phyloP scores from a whole-genome alignment of 139 green algal species.

The Chlamydomonas incerta region DNA sequence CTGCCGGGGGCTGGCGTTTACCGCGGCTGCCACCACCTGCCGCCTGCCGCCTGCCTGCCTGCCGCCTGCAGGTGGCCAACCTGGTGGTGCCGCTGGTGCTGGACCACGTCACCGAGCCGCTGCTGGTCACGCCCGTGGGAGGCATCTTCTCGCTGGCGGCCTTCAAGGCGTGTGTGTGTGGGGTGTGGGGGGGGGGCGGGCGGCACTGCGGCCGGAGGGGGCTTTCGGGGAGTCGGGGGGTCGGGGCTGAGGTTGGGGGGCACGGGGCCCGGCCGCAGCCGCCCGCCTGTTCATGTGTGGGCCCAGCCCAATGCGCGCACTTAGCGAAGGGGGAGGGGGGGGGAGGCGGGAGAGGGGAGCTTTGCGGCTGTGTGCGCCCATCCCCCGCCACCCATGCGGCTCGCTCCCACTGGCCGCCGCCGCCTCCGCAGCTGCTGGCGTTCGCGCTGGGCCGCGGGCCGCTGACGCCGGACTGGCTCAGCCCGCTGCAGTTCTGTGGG shows the following conservation, averaged over 20 bases:
- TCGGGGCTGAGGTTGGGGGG: no score
- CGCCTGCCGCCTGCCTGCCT: neutral
- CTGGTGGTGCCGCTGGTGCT: conserved; percentile 24
- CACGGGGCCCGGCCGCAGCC: no score
- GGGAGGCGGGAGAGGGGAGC: no score
- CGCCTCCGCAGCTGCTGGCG: conserved; percentile 36
- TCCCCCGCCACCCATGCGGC: no score
- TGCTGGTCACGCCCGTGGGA: conserved; percentile 30
- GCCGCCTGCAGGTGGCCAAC: conserved; percentile 11
- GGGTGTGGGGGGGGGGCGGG: neutral
- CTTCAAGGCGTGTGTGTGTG: conserved; percentile 23
- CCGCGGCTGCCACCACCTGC: neutral
- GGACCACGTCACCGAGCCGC: conserved; percentile 13
- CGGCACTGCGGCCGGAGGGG: no score
- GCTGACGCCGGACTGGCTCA: conserved; percentile 21
- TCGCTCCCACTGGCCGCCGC: no score
- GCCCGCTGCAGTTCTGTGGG: conserved; percentile 3
- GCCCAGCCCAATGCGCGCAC: no score
- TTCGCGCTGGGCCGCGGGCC: conserved; percentile 33
- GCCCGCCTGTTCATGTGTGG: no score
- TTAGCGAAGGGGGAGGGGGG: no score
- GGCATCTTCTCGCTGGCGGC: conserved; percentile 38
- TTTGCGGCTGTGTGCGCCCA: no score
- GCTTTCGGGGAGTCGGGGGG: no score
- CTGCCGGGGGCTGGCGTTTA: no score